Evolutionary conservation across 306 rosid species (phyloP).

Genomic region (Inga oerstediana): DNA sequence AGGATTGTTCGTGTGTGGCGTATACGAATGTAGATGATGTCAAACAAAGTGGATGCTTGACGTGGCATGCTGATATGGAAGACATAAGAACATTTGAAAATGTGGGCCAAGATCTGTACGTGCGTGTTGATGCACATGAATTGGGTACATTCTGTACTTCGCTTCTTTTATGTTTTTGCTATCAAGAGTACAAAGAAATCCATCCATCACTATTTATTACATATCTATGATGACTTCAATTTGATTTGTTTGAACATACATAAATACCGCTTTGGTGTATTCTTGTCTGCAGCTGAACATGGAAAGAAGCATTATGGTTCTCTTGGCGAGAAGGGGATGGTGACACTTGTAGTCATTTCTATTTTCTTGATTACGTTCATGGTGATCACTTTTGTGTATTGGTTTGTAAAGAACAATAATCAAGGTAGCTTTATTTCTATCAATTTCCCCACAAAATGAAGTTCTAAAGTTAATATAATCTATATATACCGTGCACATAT

Average conservation of each 20-base stretch:
- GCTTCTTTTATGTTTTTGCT: no score
- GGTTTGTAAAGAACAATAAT: constrained; percentile 5
- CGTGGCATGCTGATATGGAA: constrained; percentile 50
- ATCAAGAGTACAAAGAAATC: no score
- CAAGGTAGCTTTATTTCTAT: background rate
- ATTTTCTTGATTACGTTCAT: constrained; percentile 9
- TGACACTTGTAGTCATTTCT: constrained; percentile 10
- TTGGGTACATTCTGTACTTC: constrained; percentile 22
- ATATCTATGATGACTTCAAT: no score
- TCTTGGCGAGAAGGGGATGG: constrained; percentile 43
- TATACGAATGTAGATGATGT: constrained; percentile 51
- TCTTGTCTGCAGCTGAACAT: constrained; percentile 34
- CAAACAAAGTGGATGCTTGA: constrained; percentile 54
- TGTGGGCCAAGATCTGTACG: constrained; percentile 55
- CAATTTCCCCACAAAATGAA: no score
- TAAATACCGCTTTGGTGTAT: background rate
- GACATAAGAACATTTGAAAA: background rate
- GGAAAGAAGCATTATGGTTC: constrained; percentile 36
- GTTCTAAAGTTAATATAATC: no score
- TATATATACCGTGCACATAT: no score
- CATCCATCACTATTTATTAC: no score
- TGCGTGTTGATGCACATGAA: constrained; percentile 47
- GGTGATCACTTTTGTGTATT: constrained; percentile 5
- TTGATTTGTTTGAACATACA: no score
- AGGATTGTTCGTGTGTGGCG: constrained; percentile 63